These are phyloP conservation scores for Botryococcus braunii DNA, from an alignment of 163 green algal genomes.

Conservation along the genomic window DNA sequence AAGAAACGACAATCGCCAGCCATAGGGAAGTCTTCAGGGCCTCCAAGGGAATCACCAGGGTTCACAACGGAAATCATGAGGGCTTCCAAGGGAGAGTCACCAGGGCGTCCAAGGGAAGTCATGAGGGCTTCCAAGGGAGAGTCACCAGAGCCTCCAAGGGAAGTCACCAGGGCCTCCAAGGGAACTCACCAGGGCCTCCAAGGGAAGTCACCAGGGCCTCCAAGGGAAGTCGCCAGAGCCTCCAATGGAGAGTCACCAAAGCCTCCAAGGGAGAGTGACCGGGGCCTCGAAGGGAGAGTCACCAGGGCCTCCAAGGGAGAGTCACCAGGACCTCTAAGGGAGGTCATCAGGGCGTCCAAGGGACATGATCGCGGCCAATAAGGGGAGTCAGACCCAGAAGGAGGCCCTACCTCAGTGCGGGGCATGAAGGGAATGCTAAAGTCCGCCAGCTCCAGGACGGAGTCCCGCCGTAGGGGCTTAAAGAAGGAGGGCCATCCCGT, in stretches of 20 bases:
- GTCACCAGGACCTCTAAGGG: not conserved
- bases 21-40: too few species aligned
- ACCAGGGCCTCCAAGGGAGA: too few species aligned
- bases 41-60: not conserved
- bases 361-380: not conserved
- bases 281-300: too few species aligned
- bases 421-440: constrained; percentile 73
- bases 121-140: not conserved
- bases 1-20: not conserved
- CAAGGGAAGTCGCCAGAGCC: too few species aligned
- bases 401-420: constrained; percentile 43
- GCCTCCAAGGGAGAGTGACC: too few species aligned
- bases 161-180: too few species aligned
- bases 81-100: not conserved
- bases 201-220: too few species aligned
- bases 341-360: not conserved
- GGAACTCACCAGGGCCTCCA: too few species aligned
- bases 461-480: constrained; percentile 31
- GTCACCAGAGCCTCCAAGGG: too few species aligned
- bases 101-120: not conserved
- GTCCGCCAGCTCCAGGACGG: constrained; percentile 51
- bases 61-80: not conserved
- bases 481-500: constrained; percentile 68
- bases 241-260: too few species aligned
- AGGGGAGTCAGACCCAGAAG: not conserved